A percentile compares a stretch with the other conserved stretches of the same genome.
phyloP scores from a whole-genome alignment of 1,139 yeast genomes.

The Debaryomyces psychrophilus region DNA sequence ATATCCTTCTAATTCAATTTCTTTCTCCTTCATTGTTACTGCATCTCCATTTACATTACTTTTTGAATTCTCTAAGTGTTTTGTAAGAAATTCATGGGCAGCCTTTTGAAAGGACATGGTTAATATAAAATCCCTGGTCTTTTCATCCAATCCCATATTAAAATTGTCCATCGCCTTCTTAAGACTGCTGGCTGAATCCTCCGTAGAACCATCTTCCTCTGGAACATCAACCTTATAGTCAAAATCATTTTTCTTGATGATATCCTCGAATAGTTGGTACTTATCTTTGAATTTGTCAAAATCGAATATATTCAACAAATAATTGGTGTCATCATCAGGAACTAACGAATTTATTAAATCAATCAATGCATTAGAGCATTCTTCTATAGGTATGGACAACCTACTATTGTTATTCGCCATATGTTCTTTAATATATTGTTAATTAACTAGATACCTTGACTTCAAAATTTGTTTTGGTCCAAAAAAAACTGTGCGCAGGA shows the following conservation, averaged over 20 bases:
- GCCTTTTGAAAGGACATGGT: slow-evolving; percentile 24
- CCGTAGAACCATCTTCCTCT: slow-evolving; percentile 11
- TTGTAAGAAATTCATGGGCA: slow-evolving; percentile 14
- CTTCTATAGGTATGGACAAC: slow-evolving; percentile 9
- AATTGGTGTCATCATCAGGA: not conserved
- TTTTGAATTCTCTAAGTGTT: slow-evolving; percentile 7
- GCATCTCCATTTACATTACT: not conserved
- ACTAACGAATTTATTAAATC: slow-evolving; percentile 2
- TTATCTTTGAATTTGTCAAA: slow-evolving; percentile 6
- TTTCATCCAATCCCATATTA: slow-evolving; percentile 23
- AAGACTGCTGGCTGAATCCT: slow-evolving; percentile 10
- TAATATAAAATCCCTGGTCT: slow-evolving; percentile 22
- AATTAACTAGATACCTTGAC: not conserved
- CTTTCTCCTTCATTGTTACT: not conserved
- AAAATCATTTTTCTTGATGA: slow-evolving; percentile 2
- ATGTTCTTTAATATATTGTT: not conserved
- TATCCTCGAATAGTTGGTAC: slow-evolving; percentile 6
- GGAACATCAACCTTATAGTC: slow-evolving; percentile 9
- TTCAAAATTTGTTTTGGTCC: not conserved
- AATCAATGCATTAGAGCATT: slow-evolving; percentile 3
- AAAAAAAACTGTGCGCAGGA: slow-evolving; percentile 6
- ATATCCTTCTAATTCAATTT: not conserved
- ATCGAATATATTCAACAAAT: slow-evolving; percentile 1
- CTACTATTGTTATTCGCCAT: slow-evolving; percentile 4
- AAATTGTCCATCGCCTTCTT: slow-evolving; percentile 19